Evolutionary conservation across 2,329 filamentous ascomycete species (phyloP).

Genomic region (Colletotrichum phormii): DNA sequence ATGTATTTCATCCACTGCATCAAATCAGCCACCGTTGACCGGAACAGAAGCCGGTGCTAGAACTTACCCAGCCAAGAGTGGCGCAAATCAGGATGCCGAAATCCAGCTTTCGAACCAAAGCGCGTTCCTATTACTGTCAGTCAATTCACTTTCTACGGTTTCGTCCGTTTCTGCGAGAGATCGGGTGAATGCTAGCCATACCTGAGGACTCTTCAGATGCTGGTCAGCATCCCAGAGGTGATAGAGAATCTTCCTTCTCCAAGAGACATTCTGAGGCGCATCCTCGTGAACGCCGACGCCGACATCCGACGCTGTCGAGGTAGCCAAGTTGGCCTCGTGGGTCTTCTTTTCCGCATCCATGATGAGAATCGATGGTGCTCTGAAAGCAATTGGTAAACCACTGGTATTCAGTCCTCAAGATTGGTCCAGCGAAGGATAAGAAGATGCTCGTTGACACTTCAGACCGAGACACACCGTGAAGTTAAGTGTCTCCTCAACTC

Average conservation of each 20-base stretch:
- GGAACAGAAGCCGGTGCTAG: background rate
- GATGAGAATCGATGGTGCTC: background rate
- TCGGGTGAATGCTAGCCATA: too few species aligned
- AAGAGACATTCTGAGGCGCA: background rate
- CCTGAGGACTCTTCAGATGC: constrained; percentile 14
- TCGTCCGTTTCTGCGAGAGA: too few species aligned
- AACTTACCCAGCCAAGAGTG: constrained; percentile 12
- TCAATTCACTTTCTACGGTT: too few species aligned
- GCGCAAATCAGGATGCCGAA: constrained; percentile 18
- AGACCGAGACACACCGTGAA: background rate
- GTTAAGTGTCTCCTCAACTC: background rate
- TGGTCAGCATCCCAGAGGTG: constrained; percentile 18
- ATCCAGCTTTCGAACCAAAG: constrained; percentile 22
- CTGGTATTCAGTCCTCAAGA: too few species aligned
- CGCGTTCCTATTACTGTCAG: background rate
- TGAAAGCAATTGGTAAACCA: too few species aligned
- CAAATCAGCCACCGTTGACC: background rate
- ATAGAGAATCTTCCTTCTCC: constrained; percentile 6
- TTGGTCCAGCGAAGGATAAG: background rate
- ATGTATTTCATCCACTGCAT: constrained; percentile 26
- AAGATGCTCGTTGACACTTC: background rate
- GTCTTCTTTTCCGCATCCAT: constrained; percentile 10
- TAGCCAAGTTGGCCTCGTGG: background rate
- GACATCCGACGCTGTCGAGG: background rate
- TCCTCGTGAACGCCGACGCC: background rate